Conservation (phyloP, 2,329 filamentous ascomycete species). For the Sphaerulina musiva region DNA sequence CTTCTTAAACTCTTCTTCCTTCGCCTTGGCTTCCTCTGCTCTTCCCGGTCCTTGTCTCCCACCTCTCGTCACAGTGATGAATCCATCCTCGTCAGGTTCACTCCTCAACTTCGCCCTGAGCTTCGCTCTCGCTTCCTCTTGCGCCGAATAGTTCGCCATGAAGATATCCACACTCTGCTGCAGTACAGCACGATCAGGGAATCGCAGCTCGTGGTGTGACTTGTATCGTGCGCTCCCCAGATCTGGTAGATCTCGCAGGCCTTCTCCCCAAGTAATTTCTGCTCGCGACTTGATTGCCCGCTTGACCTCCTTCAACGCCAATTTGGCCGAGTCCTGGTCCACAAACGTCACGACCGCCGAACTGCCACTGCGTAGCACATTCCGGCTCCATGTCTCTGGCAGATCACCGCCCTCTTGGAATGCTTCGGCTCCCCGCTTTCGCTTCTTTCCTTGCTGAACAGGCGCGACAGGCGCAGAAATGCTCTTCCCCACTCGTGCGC, state of each 20-base stretch:
- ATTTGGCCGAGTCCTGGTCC: conserved; percentile 70
- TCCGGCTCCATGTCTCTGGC: conserved; percentile 66
- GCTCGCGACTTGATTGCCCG: conserved; percentile 51
- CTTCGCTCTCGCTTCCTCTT: conserved; percentile 59
- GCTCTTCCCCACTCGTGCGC: conserved; percentile 45
- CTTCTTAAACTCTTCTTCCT: conserved; percentile 57
- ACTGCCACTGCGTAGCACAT: conserved; percentile 64
- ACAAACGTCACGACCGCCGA: conserved; percentile 78
- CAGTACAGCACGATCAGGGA: conserved; percentile 61
- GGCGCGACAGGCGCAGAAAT: conserved; percentile 32
- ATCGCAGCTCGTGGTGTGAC: conserved; percentile 63
- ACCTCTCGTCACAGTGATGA: conserved; percentile 81
- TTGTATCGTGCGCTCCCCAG: conserved; percentile 52
- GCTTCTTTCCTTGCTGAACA: conserved; percentile 46
- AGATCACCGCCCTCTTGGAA: conserved; percentile 46
- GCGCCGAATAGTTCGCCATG: conserved; percentile 68
- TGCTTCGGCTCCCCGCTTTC: conserved; percentile 45
- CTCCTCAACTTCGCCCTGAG: conserved; percentile 59
- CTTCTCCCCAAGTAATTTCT: conserved; percentile 61
- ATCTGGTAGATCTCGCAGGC: conserved; percentile 49
- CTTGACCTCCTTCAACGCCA: conserved; percentile 69
- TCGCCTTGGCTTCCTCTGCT: conserved; percentile 53
- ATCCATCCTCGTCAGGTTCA: conserved; percentile 89
- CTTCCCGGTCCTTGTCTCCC: conserved; percentile 67
- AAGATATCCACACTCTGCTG: conserved; percentile 74